Base-by-base conservation (phyloP, 2,329 filamentous ascomycete species). In the Aureobasidium uvarum region DNA sequence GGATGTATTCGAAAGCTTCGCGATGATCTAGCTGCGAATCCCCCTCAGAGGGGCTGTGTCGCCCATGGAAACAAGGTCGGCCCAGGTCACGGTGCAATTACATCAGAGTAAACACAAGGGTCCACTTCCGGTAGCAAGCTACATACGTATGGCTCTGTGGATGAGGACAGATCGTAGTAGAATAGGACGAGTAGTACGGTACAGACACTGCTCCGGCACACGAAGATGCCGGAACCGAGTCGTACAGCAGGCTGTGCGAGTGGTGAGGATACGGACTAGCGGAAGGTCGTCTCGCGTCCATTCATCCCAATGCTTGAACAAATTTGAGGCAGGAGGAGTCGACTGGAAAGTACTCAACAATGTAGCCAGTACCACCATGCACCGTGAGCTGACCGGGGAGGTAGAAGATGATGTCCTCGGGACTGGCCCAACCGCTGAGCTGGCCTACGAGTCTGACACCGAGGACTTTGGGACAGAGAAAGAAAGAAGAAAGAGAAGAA, bases 391-490 rank as follows among this genome's bases (percentile, higher is more conserved):
- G 86, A 43, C 95, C 95, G 43, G 93, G 94, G 54, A 99, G 85
- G 71, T 90, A 85, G 66, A 99, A 82, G 74, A 99, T 99, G 65
- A 99, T 86, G 75, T 99, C 95, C 83, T 99, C 99, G 48, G 95
- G 94, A 28, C 92, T 88, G 0, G 92, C 89, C 95, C 95, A 99
- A 73, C 91, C 92, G 75, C 83, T 91, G 67, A 99, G 85, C 78
- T 90, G 81, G 71, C 95, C 95, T 67, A 89, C 89, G 48, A 98
- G 83, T 74, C 88, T 86, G 11, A 98, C 92, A 72, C 93, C 93
- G 14, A 97, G 80, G 59, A 99, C 84, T 77, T 91, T 92, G 18
- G 95, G 95, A 5, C 28, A 31, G 5, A 31, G 28, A 31, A 31
- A 31, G 28, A 11, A 13, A 13, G 18, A 25, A 23, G n/a, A 62